Conservation (phyloP, 371 early-diverging fungal genomes). For the Apophysomyces ossiformis region DNA sequence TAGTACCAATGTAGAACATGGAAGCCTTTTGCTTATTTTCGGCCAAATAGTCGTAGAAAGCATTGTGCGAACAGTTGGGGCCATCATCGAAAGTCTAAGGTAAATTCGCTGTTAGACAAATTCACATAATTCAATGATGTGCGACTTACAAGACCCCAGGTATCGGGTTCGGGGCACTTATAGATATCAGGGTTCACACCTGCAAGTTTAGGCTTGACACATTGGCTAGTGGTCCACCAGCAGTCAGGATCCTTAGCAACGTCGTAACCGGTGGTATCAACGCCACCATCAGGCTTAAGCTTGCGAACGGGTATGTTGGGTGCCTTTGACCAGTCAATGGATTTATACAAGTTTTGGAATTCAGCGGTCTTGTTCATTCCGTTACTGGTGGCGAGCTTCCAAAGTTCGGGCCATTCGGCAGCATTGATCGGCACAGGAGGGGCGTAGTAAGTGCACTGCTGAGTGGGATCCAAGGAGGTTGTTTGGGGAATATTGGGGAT, state of each 20-base stretch:
- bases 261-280: constrained; percentile 42
- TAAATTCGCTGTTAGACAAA: not conserved
- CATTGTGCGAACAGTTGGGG: constrained; percentile 55
- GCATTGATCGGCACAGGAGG: constrained; percentile 30
- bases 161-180: constrained; percentile 45
- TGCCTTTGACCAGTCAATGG: constrained; percentile 51
- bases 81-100: constrained; percentile 57
- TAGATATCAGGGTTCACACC: constrained; percentile 43
- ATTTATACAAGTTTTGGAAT: constrained; percentile 47
- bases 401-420: constrained; percentile 51
- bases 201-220: constrained; percentile 38
- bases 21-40: constrained; percentile 54
- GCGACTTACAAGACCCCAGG: constrained; percentile 48
- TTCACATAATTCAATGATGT: not conserved
- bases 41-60: constrained; percentile 52
- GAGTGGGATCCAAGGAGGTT: constrained; percentile 28
- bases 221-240: constrained; percentile 55
- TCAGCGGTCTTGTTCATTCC: constrained; percentile 49
- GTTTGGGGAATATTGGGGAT: constrained; percentile 38
- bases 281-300: constrained; percentile 28
- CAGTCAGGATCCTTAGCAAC: constrained; percentile 47
- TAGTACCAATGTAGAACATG: constrained; percentile 61
- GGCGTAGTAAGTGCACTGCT: constrained; percentile 29
- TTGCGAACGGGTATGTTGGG: constrained; percentile 46
- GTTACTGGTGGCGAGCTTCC: constrained; percentile 54